Conservation (phyloP, 257 asterid genomes). For the Cordia subcordata region DNA sequence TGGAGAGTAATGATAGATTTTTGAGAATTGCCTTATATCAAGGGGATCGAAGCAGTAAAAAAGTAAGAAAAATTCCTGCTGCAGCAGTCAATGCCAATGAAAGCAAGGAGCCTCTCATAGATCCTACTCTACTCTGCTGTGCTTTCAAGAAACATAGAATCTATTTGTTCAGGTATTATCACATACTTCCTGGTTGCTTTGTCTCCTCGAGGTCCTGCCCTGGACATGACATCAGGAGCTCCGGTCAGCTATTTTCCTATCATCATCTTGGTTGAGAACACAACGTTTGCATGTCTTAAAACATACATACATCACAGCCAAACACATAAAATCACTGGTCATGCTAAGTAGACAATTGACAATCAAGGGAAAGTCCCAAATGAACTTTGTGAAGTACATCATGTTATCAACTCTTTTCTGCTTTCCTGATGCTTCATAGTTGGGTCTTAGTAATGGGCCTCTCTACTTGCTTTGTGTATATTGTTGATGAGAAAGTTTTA, state of each 20-base stretch:
- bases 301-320: too few species aligned
- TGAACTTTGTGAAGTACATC: too few species aligned
- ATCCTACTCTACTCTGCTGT: constrained; percentile 94
- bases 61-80: constrained; percentile 83
- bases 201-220: background rate
- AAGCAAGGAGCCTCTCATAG: constrained; percentile 83
- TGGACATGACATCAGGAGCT: background rate
- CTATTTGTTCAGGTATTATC: constrained; percentile 80
- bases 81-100: constrained; percentile 87
- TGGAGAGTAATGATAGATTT: constrained; percentile 95
- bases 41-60: constrained; percentile 90
- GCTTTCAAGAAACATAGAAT: constrained; percentile 98
- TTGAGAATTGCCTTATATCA: constrained; percentile 90
- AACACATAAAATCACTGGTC: too few species aligned
- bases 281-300: too few species aligned
- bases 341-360: too few species aligned
- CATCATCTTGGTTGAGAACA: too few species aligned
- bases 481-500: too few species aligned
- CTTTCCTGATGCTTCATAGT: too few species aligned
- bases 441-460: too few species aligned
- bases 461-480: too few species aligned
- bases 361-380: too few species aligned
- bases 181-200: background rate
- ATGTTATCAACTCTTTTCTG: too few species aligned
- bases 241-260: background rate